Base-by-base conservation (phyloP, 805 yeast species). In the Teunomyces kruisii region DNA sequence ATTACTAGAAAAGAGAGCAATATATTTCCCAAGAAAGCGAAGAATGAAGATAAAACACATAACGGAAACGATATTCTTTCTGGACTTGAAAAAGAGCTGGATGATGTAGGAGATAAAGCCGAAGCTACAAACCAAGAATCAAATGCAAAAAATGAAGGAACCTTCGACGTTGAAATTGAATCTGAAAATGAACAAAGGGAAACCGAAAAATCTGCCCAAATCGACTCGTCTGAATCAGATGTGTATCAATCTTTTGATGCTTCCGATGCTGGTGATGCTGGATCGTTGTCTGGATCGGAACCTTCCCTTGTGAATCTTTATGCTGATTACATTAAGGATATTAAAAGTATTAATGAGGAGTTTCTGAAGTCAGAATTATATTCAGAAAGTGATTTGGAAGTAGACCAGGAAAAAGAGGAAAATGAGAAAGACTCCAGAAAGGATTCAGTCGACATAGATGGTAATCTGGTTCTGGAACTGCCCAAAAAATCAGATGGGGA, bases 241-340 rank as follows among this genome's bases (percentile, higher is more conserved):
- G 26, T 16, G 8, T 35, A 17, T 13, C 27, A 35, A 13, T 35
- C 38, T n/a, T 35, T 35, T 35, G 38, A 19, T 13, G 22, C 10
- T 12, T 35, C 38, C 6, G 38, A 35, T 6, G 38, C 9, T 5
- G 28, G 31, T 13, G 29, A 39, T 28, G 32, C 26, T 16, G 38
- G 38, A 17, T 35, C 38, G 13, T 35, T 35, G 16, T 35, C 38
- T 35, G 38, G 13, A 24, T 35, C 22, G 12, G 38, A 35, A 10
- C 27, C n/a, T n/a, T 13, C 31, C 19, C 22, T 14, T 6, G 32
- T 10, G 9, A 38, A 41, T 19, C 36, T 42, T 17, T 48, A 48
- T 30, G 40, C 51, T 3, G 48, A 43, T 15, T 56, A 54, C 31
- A 50, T 59, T 13, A 41, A 49, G 13, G 62, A 56, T 24, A 55